Evolutionary conservation across 805 yeast genomes (phyloP), one percentile per base, ranked within the genome.

Genomic region (Myxozyma neglecta): DNA sequence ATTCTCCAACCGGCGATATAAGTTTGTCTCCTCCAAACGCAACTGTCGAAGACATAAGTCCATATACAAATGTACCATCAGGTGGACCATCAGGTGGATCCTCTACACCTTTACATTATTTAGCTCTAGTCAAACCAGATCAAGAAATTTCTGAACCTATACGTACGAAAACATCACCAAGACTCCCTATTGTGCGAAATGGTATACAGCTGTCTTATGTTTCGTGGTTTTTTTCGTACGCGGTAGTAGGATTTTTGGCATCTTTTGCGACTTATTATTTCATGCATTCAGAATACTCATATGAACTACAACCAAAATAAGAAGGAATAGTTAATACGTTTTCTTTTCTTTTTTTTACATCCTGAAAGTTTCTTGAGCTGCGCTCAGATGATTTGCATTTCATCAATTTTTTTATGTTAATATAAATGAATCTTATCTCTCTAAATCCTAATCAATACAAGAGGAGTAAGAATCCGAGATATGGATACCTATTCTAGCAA

Each of bases 211-310:
- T 35, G 13, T 43, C n/a, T n/a, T 44, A 45, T 16, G n/a, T 18
- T n/a, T 24, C 29, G 29, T 50, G 55, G 60, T 6, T 56, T 11
- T 18, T 43, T 5, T 56, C 60, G 1, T 56, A 56, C 18, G 40
- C 37, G 6, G 45, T 40, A 13, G 56, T 56, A 7, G 60, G 56
- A 6, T 13, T 56, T 13, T 10, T 50, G 14, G 50, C 60, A 11
- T 56, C 60, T n/a, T 42, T 29, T 34, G 45, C n/a, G 29, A 56
- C 60, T 13, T 59, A 45, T 34, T 43, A 47, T 35, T 18, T 46
- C 13, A 20, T 43, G 44, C 36, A 35, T 13, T 39, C 37, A 34
- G 20, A n/a, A 11, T 39, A 20, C 11, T 18, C n/a, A n/a, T 34
- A 20, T 36, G 9, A 18, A 36, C 3, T 9, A 14, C 20, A 3